Percentiles rank a stretch among this genome's conserved stretches.
These are phyloP conservation scores for Mycena alexandri DNA, from an alignment of 768 basidiomycete species.

Conservation along the genomic window DNA sequence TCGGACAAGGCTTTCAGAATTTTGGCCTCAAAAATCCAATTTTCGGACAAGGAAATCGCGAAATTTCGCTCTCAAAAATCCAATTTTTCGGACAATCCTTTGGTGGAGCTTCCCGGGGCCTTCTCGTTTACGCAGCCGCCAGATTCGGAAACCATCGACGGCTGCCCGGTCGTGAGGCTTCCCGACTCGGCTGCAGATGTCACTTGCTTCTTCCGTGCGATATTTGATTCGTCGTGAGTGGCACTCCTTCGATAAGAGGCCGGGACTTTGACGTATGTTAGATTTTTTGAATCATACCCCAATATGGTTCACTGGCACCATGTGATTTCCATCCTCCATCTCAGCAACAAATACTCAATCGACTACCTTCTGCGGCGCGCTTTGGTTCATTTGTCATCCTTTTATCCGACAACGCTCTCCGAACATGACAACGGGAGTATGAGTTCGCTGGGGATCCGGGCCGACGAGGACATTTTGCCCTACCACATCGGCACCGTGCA, in stretches of 20 bases:
- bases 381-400: slow-evolving; percentile 21
- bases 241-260: too few species aligned
- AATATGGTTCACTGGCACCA: background rate
- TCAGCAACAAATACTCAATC: slow-evolving; percentile 29
- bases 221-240: slow-evolving; percentile 22
- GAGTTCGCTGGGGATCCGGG: background rate
- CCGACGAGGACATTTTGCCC: too few species aligned
- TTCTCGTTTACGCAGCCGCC: slow-evolving; percentile 37
- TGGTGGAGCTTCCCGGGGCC: too few species aligned
- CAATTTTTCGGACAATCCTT: too few species aligned
- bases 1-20: too few species aligned
- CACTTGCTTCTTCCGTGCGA: slow-evolving; percentile 21
- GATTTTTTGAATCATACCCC: slow-evolving; percentile 25
- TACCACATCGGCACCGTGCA: background rate
- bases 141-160: slow-evolving; percentile 37
- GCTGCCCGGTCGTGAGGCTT: slow-evolving; percentile 42
- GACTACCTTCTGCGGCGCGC: slow-evolving; percentile 31
- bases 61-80: too few species aligned
- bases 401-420: slow-evolving; percentile 17
- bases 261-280: background rate
- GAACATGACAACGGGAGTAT: background rate
- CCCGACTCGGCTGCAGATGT: slow-evolving; percentile 33
- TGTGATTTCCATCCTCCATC: slow-evolving; percentile 12
- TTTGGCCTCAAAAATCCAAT: too few species aligned
- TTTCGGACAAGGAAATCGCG: too few species aligned